Evolutionary conservation across 106 monocot species (phyloP), one percentile per base, ranked within the genome.

Genomic region (Alisma plantagoaquatica): DNA sequence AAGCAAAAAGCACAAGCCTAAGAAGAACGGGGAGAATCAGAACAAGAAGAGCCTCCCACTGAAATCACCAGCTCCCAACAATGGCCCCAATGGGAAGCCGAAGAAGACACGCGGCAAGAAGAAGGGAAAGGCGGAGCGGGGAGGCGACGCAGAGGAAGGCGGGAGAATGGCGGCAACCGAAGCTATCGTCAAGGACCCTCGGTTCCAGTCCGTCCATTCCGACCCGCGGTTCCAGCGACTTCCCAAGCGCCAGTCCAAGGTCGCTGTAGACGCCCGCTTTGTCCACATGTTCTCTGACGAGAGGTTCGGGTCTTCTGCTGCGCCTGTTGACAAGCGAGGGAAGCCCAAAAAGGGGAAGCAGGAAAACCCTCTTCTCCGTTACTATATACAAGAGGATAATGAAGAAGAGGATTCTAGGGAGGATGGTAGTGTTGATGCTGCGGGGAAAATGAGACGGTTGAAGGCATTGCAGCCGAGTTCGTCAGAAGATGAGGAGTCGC

Each of bases 211-310:
- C 20, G 70, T 72, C 42, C 84, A 82, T 29, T 78, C 35, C 25
- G 96, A 96, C 38, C 96, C 96, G 33, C 41, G 75, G 63, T 96
- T 96, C 59, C 77, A 78, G 73, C 58, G 70, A 17, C 58, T 81
- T 66, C 87, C 77, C 47, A 70, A 56, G 69, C 41, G 57, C 21
- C 73, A 81, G 31, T 56, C 75, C 24, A 96, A 82, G 75, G 73
- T 96, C 23, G 27, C 27, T 20, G 70, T 96, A 35, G 96, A 89
- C 41, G 69, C 70, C 17, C 69, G 96, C 23, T 96, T 96, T 52
- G 28, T 49, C 1, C 46, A 65, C 17, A 75, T 96, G 56, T 70
- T 96, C 28, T 53, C 69, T 0, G 78, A 89, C 29, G 56, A 67
- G 51, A 64, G 65, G 14, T 96, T 89, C 29, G 52, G 38, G 4